A percentile compares a stretch with the other conserved stretches of the same genome.
Evolutionary conservation across 2,329 filamentous ascomycete genomes (phyloP).

Genomic region (Aspergillus clavatus): DNA sequence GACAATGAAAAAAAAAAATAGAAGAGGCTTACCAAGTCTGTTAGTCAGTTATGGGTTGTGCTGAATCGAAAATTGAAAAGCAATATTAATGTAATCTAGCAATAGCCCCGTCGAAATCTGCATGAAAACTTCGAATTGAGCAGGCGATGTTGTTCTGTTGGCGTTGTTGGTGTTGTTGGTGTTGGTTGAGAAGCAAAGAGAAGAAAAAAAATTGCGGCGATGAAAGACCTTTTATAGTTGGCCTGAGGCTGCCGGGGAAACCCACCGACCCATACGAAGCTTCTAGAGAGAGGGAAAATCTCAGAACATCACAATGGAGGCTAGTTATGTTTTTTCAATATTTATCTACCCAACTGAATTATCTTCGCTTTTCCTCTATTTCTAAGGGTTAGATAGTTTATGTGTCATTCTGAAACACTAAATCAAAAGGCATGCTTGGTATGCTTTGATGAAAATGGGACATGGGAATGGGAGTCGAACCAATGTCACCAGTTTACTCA

Average conservation of each 20-base stretch:
- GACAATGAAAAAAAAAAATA: slow-evolving; percentile 8
- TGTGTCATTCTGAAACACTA: too few species aligned
- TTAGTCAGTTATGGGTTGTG: slow-evolving; percentile 8
- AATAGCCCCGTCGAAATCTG: neutral
- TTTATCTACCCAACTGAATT: slow-evolving; percentile 1
- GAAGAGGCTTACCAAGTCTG: slow-evolving; percentile 16
- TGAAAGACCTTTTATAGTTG: slow-evolving; percentile 28
- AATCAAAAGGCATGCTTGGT: too few species aligned
- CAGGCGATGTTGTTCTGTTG: neutral
- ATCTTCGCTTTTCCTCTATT: neutral
- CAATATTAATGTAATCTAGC: slow-evolving; percentile 1
- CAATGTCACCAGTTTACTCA: too few species aligned
- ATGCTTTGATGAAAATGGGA: neutral
- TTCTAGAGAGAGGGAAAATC: slow-evolving; percentile 24
- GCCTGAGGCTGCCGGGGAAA: slow-evolving; percentile 31
- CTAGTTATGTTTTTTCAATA: too few species aligned
- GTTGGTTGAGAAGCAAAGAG: slow-evolving; percentile 11
- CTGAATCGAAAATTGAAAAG: neutral
- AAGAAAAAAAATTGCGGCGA: slow-evolving; percentile 23
- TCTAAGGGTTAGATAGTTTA: too few species aligned
- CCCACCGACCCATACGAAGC: slow-evolving; percentile 23
- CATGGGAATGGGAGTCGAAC: neutral
- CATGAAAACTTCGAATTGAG: slow-evolving; percentile 6
- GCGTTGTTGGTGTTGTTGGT: neutral
- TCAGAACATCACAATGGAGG: slow-evolving; percentile 7